phyloP scores from a whole-genome alignment of 106 monocot species.

The Vanilla planifolia region DNA sequence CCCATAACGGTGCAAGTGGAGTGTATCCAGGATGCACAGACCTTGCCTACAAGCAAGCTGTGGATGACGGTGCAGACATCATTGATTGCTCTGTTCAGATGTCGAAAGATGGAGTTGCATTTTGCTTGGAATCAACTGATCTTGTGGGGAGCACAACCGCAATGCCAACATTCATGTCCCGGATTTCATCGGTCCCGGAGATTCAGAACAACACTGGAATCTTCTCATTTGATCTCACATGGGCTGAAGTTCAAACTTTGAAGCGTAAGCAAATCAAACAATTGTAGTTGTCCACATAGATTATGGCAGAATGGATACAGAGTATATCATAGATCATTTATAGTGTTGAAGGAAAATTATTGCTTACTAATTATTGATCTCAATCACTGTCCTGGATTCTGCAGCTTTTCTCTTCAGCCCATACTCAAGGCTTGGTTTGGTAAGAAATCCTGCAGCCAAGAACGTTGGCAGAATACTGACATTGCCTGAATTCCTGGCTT shows the following conservation, averaged over 20 bases:
- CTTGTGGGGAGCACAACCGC: conserved; percentile 35
- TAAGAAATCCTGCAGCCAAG: conserved; percentile 75
- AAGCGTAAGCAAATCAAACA: conserved; percentile 38
- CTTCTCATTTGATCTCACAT: conserved; percentile 64
- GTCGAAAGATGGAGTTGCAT: conserved; percentile 44
- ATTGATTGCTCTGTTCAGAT: conserved; percentile 66
- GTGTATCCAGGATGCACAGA: conserved; percentile 55
- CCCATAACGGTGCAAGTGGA: conserved; percentile 70
- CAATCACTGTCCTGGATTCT: background rate
- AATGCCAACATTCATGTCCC: conserved; percentile 20
- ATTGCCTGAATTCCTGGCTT: conserved; percentile 63
- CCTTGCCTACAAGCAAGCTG: conserved; percentile 59
- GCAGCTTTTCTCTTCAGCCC: conserved; percentile 45
- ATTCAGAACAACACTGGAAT: conserved; percentile 44
- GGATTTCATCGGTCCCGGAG: conserved; percentile 29
- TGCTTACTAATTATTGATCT: too few species aligned
- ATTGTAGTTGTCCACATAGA: too few species aligned
- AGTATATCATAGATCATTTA: too few species aligned
- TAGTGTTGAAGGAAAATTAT: too few species aligned
- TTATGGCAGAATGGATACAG: too few species aligned
- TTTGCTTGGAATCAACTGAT: conserved; percentile 55
- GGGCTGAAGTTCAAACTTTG: conserved; percentile 44
- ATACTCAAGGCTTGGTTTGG: conserved; percentile 13
- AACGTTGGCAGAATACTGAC: conserved; percentile 66
- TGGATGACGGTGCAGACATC: conserved; percentile 54